Evolutionary conservation across 1,284 basidiomycete genomes (phyloP), one percentile per base, ranked within the genome.

Genomic region (Fomitopsis schrenkii): DNA sequence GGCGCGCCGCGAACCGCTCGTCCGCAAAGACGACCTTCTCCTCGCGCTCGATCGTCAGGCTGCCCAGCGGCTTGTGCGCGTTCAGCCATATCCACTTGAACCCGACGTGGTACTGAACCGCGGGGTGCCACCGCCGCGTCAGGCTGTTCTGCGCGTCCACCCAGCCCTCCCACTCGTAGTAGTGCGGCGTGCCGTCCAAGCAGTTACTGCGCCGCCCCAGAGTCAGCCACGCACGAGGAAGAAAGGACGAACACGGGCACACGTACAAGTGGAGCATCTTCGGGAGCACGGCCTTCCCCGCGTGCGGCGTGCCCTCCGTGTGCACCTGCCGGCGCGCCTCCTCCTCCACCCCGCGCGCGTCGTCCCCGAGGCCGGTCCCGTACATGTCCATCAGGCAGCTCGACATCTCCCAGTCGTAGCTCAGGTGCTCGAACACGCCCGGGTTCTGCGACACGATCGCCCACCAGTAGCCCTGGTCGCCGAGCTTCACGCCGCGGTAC

Each of bases 71-170:
- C 9, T 41, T 53, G 28, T 68, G 72, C 30, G 66, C 68, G 66
- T 82, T 82, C 41, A 82, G 67, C 80, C 81, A 83, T 30, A 81
- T 74, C 80, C 80, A 82, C 65, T 82, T 82, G 68, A 74, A 80
- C 8, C 80, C 79, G 42, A 72, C 68, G 65, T 81, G 80, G 64
- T 79, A 80, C 50, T 70, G 66, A 19, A 83, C 66, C 14, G 79
- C 77, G 12, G 77, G 64, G n/a, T 73, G 75, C 80, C 80, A 83
- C 19, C 77, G 75, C 55, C 69, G 66, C 22, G 72, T 76, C 15
- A 82, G 72, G 38, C 64, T 61, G 57, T 79, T 68, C 12, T 70
- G 67, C 17, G 78, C 76, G 59, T 81, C 75, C 26, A 71, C 71
- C 80, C 80, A 82, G 59, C 78, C 79, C 6, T 68, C 59, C 80